Percentiles rank a stretch among this genome's conserved stretches.
phyloP scores from a whole-genome alignment of 345 rosid species.

The Gossypium rotundifolium region DNA sequence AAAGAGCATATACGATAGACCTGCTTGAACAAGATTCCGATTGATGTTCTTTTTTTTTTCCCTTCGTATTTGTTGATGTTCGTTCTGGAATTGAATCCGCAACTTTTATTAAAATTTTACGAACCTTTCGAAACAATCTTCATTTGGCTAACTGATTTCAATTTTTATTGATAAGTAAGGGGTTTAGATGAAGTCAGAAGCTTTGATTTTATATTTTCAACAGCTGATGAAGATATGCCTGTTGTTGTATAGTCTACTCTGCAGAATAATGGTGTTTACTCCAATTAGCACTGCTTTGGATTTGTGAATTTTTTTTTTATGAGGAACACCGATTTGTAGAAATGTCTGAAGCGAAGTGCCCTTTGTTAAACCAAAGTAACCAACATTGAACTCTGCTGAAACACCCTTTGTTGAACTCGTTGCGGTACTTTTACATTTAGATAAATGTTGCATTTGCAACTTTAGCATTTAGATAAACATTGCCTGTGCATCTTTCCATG shows the following conservation, averaged over 20 bases:
- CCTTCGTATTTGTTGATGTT: neutral
- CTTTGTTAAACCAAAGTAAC: neutral
- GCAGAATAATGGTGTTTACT: neutral
- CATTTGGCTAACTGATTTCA: neutral
- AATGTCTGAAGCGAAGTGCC: neutral
- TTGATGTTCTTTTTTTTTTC: neutral
- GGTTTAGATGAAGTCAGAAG: neutral
- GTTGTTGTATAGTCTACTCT: neutral
- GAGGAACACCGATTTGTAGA: neutral
- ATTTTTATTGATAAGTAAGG: neutral
- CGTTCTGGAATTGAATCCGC: neutral
- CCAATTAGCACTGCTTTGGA: neutral
- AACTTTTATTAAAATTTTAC: neutral
- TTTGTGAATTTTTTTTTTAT: neutral
- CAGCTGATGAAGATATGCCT: neutral
- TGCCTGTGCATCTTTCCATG: no score
- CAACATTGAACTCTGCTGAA: neutral
- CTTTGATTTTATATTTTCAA: neutral
- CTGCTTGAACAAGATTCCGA: neutral
- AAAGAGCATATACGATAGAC: neutral
- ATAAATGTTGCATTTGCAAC: neutral
- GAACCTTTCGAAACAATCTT: neutral
- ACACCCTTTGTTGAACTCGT: no score
- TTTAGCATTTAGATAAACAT: neutral
- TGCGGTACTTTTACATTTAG: neutral